These are phyloP conservation scores for Boletus smithii DNA, from an alignment of 1,284 basidiomycete genomes.

Conservation along the genomic window DNA sequence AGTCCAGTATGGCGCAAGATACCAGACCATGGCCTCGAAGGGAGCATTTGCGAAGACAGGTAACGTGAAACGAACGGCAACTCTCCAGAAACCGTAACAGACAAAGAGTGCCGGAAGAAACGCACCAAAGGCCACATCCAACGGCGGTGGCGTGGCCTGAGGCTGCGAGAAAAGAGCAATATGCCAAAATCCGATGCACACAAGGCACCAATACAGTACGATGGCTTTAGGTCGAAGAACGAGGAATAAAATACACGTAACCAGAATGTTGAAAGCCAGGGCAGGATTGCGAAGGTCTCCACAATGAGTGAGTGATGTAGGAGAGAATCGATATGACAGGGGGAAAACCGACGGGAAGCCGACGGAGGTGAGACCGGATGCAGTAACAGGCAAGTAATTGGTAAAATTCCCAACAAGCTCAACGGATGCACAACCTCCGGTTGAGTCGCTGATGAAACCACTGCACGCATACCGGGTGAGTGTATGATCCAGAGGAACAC, in stretches of 20 bases:
- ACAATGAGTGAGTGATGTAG: slow-evolving; percentile 57
- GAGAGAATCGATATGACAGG: slow-evolving; percentile 49
- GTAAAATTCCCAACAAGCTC: slow-evolving; percentile 71
- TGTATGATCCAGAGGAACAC: neutral
- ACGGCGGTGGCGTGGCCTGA: slow-evolving; percentile 59
- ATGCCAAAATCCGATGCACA: slow-evolving; percentile 89
- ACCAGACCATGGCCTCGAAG: slow-evolving; percentile 72
- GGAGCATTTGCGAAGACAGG: slow-evolving; percentile 68
- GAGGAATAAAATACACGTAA: slow-evolving; percentile 66
- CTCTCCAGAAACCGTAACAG: slow-evolving; percentile 76
- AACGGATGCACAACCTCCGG: slow-evolving; percentile 77
- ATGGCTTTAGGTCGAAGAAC: slow-evolving; percentile 72
- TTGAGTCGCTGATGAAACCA: slow-evolving; percentile 60
- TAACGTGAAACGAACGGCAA: slow-evolving; percentile 72
- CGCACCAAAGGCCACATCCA: slow-evolving; percentile 68
- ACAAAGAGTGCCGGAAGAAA: slow-evolving; percentile 82
- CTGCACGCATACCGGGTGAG: slow-evolving; percentile 37
- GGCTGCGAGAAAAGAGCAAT: slow-evolving; percentile 79
- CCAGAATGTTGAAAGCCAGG: slow-evolving; percentile 67
- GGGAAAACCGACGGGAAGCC: slow-evolving; percentile 78
- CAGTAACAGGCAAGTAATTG: slow-evolving; percentile 56
- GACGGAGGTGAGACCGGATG: slow-evolving; percentile 66
- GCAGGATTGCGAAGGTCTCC: slow-evolving; percentile 67
- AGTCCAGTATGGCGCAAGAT: slow-evolving; percentile 79
- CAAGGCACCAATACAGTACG: slow-evolving; percentile 71